Base-by-base conservation (phyloP, 2,329 filamentous ascomycete species). In the Arthrobotrys pseudoclavata region DNA sequence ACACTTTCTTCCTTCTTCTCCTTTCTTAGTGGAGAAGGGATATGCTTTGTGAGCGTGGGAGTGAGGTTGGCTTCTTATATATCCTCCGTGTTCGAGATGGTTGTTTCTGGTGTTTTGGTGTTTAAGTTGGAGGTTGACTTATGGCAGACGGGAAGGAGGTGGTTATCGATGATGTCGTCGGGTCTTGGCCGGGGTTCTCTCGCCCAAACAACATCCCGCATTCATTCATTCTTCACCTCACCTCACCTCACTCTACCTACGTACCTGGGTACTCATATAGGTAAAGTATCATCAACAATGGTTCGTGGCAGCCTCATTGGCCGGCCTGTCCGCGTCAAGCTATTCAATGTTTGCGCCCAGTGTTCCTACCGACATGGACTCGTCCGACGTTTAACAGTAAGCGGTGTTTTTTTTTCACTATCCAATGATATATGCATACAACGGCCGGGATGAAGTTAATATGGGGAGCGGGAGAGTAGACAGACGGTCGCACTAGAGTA, bases 401-500 rank as follows among this genome's bases (percentile, higher is more conserved):
- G 50, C 45, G n/a, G n/a, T 57, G 29, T 15, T 34, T 20, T 34
- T n/a, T 22, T 9, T 40, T 40, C 37, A n/a, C 7, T 40, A 9
- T 18, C n/a, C 18, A 20, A 57, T 40, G 26, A 3, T 15, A n/a
- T n/a, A n/a, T n/a, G n/a, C n/a, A n/a, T n/a, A n/a, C n/a, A n/a
- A 57, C 10, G 18, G 12, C 31, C 6, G 4, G 29, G 0, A 20
- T 22, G 24, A 40, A 22, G 52, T 31, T 57, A 26, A 60, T 42
- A 42, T 20, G 42, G 18, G n/a, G 42, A n/a, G 1, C 22, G 18
- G 34, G 18, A 4, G 15, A 34, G 1, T 40, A 90, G 87, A 83
- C 83, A 79, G 88, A 91, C 84, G 85, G 86, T 53, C 85, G 89
- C 79, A 86, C 85, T 81, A 86, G 91, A 79, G 83, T 95, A 9